Conservation (phyloP, 2,329 filamentous ascomycete species). For the Blumeria graminis region DNA sequence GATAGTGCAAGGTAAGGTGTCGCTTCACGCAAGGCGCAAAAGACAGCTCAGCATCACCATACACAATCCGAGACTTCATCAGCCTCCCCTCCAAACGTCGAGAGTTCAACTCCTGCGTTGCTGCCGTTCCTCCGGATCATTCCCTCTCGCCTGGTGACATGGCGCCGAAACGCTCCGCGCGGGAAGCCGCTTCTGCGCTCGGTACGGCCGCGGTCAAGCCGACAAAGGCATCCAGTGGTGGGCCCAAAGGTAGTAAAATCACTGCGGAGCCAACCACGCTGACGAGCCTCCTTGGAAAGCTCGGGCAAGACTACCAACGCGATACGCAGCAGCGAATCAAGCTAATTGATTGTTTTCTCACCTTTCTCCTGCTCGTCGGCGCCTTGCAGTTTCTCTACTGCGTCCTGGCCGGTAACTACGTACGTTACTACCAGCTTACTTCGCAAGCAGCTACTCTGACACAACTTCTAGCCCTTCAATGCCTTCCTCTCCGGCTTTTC, state of each 20-base stretch:
- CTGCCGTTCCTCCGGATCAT: too few relatives aligned
- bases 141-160: slow-evolving; percentile 12
- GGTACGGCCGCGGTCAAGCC: slow-evolving; percentile 7
- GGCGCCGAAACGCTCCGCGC: slow-evolving; percentile 25
- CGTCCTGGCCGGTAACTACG: slow-evolving; percentile 77
- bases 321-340: slow-evolving; percentile 69
- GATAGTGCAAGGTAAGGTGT: too few relatives aligned
- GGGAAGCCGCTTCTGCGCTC: slow-evolving; percentile 10
- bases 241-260: too few relatives aligned
- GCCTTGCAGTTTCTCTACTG: slow-evolving; percentile 89
- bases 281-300: too few relatives aligned
- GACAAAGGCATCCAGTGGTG: slow-evolving; percentile 3
- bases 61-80: too few relatives aligned
- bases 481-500: slow-evolving; percentile 91
- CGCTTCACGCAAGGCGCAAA: too few relatives aligned
- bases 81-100: too few relatives aligned
- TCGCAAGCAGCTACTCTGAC: slow-evolving; percentile 2
- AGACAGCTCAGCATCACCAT: too few relatives aligned
- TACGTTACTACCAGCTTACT: slow-evolving; percentile 25
- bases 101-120: too few relatives aligned
- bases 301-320: too few relatives aligned
- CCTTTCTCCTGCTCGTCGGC: slow-evolving; percentile 63
- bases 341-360: slow-evolving; percentile 78
- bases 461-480: slow-evolving; percentile 63
- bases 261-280: too few relatives aligned